Conservation (phyloP, 306 rosid species). For the Cucurbita ficifolia region DNA sequence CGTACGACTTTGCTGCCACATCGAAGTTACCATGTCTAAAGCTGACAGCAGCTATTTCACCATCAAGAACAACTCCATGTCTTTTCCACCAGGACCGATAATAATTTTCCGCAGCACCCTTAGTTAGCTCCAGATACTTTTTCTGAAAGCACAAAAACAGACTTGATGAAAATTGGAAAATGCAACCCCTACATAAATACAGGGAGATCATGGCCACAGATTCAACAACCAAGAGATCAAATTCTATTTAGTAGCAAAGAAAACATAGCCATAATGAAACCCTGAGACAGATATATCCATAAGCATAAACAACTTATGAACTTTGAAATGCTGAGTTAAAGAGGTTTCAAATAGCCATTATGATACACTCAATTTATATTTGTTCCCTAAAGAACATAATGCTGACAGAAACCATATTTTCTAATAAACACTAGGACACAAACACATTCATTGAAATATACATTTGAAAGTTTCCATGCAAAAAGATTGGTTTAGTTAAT, state of each 20-base stretch:
- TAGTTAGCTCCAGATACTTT: constrained; percentile 83
- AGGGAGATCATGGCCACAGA: constrained; percentile 3
- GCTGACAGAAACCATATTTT: neutral
- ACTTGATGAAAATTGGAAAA: neutral
- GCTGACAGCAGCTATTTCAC: constrained; percentile 85
- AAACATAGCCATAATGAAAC: constrained; percentile 1
- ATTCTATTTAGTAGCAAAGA: neutral
- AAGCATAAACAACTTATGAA: neutral
- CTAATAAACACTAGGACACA: neutral
- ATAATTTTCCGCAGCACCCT: constrained; percentile 92
- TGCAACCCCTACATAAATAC: neutral
- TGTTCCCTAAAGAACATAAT: neutral
- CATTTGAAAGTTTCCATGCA: neutral
- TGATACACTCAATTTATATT: neutral
- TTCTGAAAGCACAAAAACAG: constrained; percentile 36
- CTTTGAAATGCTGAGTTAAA: constrained; percentile 1
- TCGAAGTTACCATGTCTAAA: constrained; percentile 73
- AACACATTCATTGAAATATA: neutral
- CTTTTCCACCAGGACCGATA: constrained; percentile 97
- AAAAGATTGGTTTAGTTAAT: too few relatives aligned
- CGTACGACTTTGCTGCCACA: constrained; percentile 95
- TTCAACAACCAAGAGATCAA: constrained; percentile 8
- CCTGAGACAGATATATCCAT: neutral
- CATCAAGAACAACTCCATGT: constrained; percentile 98
- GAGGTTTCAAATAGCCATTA: neutral